Conservation (phyloP, 495 filamentous ascomycete genomes). For the Neurospora sp. region DNA sequence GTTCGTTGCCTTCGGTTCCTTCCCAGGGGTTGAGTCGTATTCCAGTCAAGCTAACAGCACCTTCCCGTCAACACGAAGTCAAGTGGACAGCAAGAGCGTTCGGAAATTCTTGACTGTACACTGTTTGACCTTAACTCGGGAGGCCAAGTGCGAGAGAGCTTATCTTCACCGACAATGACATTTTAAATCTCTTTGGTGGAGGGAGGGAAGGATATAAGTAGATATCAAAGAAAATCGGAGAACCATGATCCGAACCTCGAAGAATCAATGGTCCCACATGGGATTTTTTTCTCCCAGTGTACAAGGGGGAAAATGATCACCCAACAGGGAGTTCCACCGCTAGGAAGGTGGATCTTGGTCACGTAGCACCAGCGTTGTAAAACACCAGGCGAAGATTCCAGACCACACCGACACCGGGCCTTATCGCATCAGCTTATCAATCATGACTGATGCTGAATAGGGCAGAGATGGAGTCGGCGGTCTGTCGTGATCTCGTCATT, state of each 20-base stretch:
- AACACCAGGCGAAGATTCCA: not conserved
- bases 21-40: not conserved
- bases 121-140: not conserved
- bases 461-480: not conserved
- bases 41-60: not conserved
- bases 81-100: not conserved
- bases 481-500: not conserved
- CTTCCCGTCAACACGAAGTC: not conserved
- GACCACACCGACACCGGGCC: not conserved
- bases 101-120: not conserved
- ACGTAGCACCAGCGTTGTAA: not conserved
- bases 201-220: not conserved
- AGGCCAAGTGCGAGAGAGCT: not conserved
- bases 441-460: not conserved
- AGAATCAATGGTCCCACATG: not conserved
- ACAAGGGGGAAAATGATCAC: not conserved
- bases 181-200: not conserved
- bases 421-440: not conserved
- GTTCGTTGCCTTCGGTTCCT: not conserved
- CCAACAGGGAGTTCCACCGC: not conserved
- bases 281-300: not conserved
- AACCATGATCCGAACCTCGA: not conserved
- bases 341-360: not conserved
- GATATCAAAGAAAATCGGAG: not conserved
- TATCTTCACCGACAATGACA: not conserved